Conservation (phyloP, 257 asterid genomes). For the Jacaranda mimosifolia region DNA sequence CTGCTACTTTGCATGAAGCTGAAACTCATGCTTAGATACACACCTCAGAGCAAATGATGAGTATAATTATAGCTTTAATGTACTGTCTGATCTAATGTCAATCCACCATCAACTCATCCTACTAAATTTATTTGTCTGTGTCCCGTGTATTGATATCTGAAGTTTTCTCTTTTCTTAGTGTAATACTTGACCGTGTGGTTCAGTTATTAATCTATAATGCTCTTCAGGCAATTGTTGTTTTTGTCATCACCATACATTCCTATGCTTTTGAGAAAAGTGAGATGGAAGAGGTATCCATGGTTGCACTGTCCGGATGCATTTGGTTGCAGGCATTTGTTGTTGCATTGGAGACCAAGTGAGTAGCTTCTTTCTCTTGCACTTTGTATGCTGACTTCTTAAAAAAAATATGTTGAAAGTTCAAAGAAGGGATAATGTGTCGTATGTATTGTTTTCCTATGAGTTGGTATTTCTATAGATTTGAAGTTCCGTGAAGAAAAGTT, state of each 20-base stretch:
- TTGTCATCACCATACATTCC: conserved; percentile 83
- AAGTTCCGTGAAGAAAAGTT: not conserved
- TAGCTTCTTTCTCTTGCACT: conserved; percentile 35
- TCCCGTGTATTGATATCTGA: not conserved
- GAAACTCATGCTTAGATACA: conserved; percentile 1
- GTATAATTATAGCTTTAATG: not conserved
- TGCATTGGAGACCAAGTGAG: conserved; percentile 94
- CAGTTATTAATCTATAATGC: conserved; percentile 22
- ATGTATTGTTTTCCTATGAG: not conserved
- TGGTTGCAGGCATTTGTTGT: conserved; percentile 99
- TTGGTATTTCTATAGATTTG: not conserved
- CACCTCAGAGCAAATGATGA: not conserved
- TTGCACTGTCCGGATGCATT: conserved; percentile 97
- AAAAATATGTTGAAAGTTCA: not conserved
- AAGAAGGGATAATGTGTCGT: not conserved
- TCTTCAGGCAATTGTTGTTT: conserved; percentile 95
- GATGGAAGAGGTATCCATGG: conserved; percentile 99
- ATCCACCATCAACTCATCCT: conserved; percentile 18
- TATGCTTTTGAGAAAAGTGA: conserved; percentile 93
- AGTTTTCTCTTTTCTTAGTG: conserved; percentile 25
- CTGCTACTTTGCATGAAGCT: conserved; percentile 12
- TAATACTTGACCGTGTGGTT: conserved; percentile 20
- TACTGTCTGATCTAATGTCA: conserved; percentile 8
- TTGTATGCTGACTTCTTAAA: conserved; percentile 23
- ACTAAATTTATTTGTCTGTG: conserved; percentile 19